Base-by-base conservation (phyloP, 345 rosid genomes). In the Populus tremula region DNA sequence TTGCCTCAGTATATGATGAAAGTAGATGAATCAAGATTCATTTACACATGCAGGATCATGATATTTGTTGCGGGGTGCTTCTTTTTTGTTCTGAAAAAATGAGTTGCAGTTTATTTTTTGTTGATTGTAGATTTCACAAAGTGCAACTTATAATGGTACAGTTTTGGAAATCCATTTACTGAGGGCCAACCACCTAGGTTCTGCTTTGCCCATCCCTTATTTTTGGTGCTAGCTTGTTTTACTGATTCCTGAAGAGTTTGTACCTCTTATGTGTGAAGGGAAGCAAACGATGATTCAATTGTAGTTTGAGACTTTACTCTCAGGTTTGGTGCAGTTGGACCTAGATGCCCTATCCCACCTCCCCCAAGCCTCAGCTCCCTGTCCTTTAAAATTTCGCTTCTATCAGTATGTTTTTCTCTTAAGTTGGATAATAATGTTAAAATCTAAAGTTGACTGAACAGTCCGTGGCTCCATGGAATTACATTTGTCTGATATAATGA, bases 401-500 rank as follows among this genome's bases (percentile, higher is more conserved):
- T 17, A 10, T 33, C 8, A 47, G 50, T 14, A 47, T 29, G 25
- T 59, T 4, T n/a, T 5, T 73, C 12, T 45, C 17, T n/a, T 56
- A 29, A n/a, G 23, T 21, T 33, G 25, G 62, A 35, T 21, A 31
- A 36, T 38, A 6, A 50, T 20, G 27, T 2, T 31, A 18, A 31
- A 39, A 38, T 73, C 56, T 73, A 39, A n/a, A 73, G 3, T 73
- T 59, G 53, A 25, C 38, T 71, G 64, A 50, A 18, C n/a, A 49
- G 11, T 50, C 29, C 63, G 10, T 18, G 50, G 59, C 38, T 61
- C 33, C 23, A 25, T 67, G 71, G 36, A 35, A 67, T 23, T 33
- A 38, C 23, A 67, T 3, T n/a, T 69, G 72, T 49, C 35, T 29
- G 18, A 7, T 49, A 49, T 5, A 49, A 17, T 56, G 23, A 50